Conservation (phyloP, 202 grass and related monocot genomes). For the Carex arenaria region DNA sequence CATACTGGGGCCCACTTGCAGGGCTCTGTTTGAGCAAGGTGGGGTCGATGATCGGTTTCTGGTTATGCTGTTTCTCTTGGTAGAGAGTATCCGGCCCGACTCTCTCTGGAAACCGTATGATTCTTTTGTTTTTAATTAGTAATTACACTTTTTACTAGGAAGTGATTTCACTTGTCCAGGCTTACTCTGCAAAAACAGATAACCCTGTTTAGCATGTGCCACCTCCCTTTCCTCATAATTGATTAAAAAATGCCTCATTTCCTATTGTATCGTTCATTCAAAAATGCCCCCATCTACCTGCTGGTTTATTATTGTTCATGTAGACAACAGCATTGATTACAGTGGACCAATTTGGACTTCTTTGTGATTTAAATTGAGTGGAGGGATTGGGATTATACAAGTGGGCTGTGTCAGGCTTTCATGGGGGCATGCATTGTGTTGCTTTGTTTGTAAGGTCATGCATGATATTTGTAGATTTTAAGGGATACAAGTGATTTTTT, state of each 20-base stretch:
- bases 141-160: not conserved
- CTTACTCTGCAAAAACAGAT: not conserved
- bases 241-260: not conserved
- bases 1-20: conserved; percentile 53
- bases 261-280: not conserved
- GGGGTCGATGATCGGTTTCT: conserved; percentile 73
- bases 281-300: not conserved
- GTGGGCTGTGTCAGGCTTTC: not conserved
- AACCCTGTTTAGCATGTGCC: not conserved
- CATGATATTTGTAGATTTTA: not conserved
- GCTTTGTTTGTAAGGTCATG: not conserved
- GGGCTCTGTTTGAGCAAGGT: conserved; percentile 62
- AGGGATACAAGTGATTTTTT: not conserved
- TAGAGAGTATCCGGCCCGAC: conserved; percentile 62
- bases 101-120: conserved; percentile 93
- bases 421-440: not conserved
- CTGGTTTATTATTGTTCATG: not conserved
- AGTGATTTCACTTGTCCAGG: not conserved
- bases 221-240: not conserved
- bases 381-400: not conserved
- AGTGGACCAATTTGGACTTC: not conserved
- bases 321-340: not conserved
- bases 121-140: not conserved
- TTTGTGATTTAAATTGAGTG: not conserved
- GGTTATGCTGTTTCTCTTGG: conserved; percentile 84